Conservation (phyloP, 2,329 filamentous ascomycete species). For the Phialemonium atrogriseum region DNA sequence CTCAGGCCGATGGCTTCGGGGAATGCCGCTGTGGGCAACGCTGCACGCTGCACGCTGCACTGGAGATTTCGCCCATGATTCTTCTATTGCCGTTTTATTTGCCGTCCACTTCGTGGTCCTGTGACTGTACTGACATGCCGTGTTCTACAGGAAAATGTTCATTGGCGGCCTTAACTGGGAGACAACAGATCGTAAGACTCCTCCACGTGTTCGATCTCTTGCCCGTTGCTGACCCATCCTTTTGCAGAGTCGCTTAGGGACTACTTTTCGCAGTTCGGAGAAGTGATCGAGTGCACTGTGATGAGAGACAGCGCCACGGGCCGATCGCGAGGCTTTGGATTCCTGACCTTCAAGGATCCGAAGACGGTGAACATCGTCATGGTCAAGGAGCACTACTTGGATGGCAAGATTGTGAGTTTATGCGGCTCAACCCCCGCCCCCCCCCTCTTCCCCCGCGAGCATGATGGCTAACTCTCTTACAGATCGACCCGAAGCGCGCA, state of each 20-base stretch:
- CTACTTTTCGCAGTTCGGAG: constrained; percentile 96
- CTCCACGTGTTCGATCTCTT: too few relatives aligned
- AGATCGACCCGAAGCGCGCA: constrained; percentile 97
- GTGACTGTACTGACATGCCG: constrained; percentile 13
- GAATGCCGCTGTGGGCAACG: too few relatives aligned
- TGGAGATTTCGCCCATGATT: constrained; percentile 1
- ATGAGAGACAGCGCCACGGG: constrained; percentile 95
- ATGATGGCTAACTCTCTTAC: constrained; percentile 9
- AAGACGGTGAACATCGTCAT: constrained; percentile 99
- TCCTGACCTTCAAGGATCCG: constrained; percentile 94
- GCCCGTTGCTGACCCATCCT: constrained; percentile 7
- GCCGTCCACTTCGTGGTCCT: constrained; percentile 3
- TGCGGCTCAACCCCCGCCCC: background rate
- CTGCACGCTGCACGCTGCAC: too few relatives aligned
- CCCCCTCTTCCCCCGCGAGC: background rate
- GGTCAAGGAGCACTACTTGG: constrained; percentile 98
- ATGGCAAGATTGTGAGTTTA: constrained; percentile 87
- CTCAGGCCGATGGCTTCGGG: too few relatives aligned
- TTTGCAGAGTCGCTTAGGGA: constrained; percentile 81
- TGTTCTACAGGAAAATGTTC: constrained; percentile 83
- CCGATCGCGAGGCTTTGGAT: constrained; percentile 90
- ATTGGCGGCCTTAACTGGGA: constrained; percentile 99
- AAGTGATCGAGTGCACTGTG: constrained; percentile 97
- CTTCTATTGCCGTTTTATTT: background rate
- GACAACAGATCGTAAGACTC: constrained; percentile 95